These are phyloP conservation scores for Poterioochromonas sp. DNA, from an alignment of 352 stramenopile genomes.

Conservation along the genomic window DNA sequence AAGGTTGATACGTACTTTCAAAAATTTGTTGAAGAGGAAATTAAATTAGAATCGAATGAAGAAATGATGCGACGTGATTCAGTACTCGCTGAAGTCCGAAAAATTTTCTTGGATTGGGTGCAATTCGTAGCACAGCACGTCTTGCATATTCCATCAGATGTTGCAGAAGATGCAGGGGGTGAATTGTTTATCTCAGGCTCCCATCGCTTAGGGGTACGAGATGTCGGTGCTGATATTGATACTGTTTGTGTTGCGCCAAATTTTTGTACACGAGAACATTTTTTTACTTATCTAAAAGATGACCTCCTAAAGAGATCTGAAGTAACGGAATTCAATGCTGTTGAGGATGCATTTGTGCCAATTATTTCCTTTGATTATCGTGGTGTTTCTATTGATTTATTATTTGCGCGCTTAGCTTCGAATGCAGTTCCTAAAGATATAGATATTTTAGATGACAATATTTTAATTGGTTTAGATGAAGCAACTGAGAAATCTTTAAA, in stretches of 20 bases:
- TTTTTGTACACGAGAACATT: conserved; percentile 66
- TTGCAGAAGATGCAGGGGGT: conserved; percentile 56
- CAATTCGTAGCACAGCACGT: not conserved
- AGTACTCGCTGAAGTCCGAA: not conserved
- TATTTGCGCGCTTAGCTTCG: conserved; percentile 70
- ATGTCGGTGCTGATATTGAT: conserved; percentile 67
- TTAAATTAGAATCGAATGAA: conserved; percentile 17
- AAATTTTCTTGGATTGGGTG: conserved; percentile 20
- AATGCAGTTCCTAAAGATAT: conserved; percentile 56
- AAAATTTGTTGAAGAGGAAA: conserved; percentile 1
- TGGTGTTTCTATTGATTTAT: conserved; percentile 76
- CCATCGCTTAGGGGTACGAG: conserved; percentile 70
- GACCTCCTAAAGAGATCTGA: conserved; percentile 59
- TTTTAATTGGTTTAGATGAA: conserved; percentile 77
- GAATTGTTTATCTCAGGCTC: conserved; percentile 84
- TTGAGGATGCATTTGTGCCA: conserved; percentile 77
- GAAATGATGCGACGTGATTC: conserved; percentile 4
- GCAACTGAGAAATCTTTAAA: conserved; percentile 79
- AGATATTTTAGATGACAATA: conserved; percentile 76
- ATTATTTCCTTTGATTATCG: conserved; percentile 86
- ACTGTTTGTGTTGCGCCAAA: conserved; percentile 65
- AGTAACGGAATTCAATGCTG: conserved; percentile 64
- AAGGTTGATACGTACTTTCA: not conserved
- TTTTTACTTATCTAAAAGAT: conserved; percentile 71
- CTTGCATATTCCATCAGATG: not conserved